Evolutionary conservation across 2,329 filamentous ascomycete genomes (phyloP), one percentile per base, ranked within the genome.

Genomic region (Colletotrichum liriopes): DNA sequence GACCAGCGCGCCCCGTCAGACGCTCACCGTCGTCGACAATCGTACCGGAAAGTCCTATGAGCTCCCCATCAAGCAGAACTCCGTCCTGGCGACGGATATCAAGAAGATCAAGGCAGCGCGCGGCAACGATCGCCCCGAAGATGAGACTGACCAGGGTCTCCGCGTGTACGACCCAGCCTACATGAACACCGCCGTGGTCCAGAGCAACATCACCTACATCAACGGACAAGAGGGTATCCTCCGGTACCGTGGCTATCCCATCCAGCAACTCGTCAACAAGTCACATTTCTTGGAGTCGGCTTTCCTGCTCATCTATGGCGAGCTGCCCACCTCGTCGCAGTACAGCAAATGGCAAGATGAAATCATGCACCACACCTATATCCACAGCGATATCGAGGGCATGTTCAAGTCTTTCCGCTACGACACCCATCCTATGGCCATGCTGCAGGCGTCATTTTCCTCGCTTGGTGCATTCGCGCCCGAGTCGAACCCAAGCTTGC

Each of bases 361-460:
- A 77, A 80, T 87, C 73, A 86, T 86, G 84, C 84, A 86, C 76
- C 86, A 87, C 78, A 87, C 84, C 23, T 86, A 83, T 74, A 83
- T 86, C 55, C 84, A 86, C 79, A 85, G 80, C 71, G 84, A 86
- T 73, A 86, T 86, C 39, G 84, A 86, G 79, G 81, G 80, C 77
- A 86, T 86, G 82, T 85, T 86, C 80, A 86, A 86, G 79, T 84
- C 83, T 2, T 86, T 86, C 79, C 84, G 84, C 20, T 86, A 86
- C 77, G 86, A 87, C 75, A 86, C 86, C 12, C 86, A 87, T 71
- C 86, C 86, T 26, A 87, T 87, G 86, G 83, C 84, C 66, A 86
- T 87, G 82, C 77, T 87, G 77, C 85, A 85, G 0, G 84, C 85
- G 0, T 82, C 86, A 0, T 87, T 88, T 71, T 84, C 86, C 18